phyloP scores from a whole-genome alignment of 192 early-diverging fungal species.

The Coemansia pectinata region DNA sequence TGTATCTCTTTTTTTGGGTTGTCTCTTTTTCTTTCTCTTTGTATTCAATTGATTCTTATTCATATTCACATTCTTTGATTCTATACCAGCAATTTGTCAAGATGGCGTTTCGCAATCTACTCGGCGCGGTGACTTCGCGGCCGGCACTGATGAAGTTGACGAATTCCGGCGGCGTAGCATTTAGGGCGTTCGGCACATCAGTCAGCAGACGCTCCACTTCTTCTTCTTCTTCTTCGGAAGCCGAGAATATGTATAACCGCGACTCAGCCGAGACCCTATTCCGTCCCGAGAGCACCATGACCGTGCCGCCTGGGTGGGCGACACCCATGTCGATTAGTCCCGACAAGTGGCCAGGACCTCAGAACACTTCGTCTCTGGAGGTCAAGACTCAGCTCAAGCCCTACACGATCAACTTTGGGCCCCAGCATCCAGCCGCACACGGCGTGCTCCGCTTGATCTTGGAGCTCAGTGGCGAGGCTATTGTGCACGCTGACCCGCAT shows the following conservation, averaged over 20 bases:
- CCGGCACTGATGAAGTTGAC: conserved; percentile 13
- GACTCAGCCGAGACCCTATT: conserved; percentile 29
- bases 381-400: conserved; percentile 59
- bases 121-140: conserved; percentile 13
- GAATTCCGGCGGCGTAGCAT: background rate
- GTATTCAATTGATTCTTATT: background rate
- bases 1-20: background rate
- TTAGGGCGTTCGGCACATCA: conserved; percentile 4
- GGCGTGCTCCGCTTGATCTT: conserved; percentile 91
- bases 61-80: background rate
- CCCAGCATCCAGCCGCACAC: conserved; percentile 99
- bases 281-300: conserved; percentile 27
- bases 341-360: conserved; percentile 46
- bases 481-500: conserved; percentile 94
- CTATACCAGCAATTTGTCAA: background rate
- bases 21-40: background rate
- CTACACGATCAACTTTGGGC: conserved; percentile 99
- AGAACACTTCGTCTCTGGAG: conserved; percentile 29
- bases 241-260: background rate
- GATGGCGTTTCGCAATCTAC: conserved; percentile 45
- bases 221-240: background rate
- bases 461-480: conserved; percentile 90
- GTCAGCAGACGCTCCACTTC: background rate
- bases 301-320: conserved; percentile 42
- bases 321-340: conserved; percentile 44